phyloP scores from a whole-genome alignment of 1,284 basidiomycete species.

The Entoloma clypeatum region DNA sequence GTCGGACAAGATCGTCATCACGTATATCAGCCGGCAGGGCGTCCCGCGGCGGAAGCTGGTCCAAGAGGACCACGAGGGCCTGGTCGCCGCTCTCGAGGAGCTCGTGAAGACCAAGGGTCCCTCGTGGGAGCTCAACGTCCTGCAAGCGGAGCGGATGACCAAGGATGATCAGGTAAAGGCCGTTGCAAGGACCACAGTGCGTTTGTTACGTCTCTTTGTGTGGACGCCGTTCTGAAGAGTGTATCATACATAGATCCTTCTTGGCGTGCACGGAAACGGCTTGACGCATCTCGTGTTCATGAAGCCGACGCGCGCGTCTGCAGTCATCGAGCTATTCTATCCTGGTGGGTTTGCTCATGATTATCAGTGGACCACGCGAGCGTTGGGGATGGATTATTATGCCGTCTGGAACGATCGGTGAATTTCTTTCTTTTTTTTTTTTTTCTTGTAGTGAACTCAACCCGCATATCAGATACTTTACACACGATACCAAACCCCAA shows the following conservation, averaged over 20 bases:
- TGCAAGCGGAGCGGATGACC: conserved; percentile 61
- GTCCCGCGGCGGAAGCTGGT: conserved; percentile 52
- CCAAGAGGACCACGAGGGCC: conserved; percentile 51
- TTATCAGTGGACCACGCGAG: conserved; percentile 72
- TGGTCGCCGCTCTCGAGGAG: conserved; percentile 56
- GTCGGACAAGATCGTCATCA: conserved; percentile 55
- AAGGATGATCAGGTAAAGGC: conserved; percentile 70
- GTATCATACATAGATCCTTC: conserved; percentile 50
- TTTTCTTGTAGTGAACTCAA: conserved; percentile 3
- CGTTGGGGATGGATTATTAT: conserved; percentile 72
- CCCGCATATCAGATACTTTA: conserved; percentile 36
- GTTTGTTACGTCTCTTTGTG: conserved; percentile 19
- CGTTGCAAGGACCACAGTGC: conserved; percentile 61
- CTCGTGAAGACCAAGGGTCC: conserved; percentile 45
- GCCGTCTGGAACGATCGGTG: conserved; percentile 76
- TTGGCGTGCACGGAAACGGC: conserved; percentile 81
- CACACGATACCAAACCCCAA: conserved; percentile 48
- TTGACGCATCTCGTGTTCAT: conserved; percentile 77
- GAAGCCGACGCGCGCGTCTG: conserved; percentile 59
- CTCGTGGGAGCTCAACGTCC: conserved; percentile 52
- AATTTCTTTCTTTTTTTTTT: conserved; percentile 25
- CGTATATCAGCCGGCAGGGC: conserved; percentile 71
- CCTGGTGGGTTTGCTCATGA: conserved; percentile 77
- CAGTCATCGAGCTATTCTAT: conserved; percentile 81
- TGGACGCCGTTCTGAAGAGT: conserved; percentile 5